phyloP scores from a whole-genome alignment of 139 green algal species.

The Picochlorum sp. region DNA sequence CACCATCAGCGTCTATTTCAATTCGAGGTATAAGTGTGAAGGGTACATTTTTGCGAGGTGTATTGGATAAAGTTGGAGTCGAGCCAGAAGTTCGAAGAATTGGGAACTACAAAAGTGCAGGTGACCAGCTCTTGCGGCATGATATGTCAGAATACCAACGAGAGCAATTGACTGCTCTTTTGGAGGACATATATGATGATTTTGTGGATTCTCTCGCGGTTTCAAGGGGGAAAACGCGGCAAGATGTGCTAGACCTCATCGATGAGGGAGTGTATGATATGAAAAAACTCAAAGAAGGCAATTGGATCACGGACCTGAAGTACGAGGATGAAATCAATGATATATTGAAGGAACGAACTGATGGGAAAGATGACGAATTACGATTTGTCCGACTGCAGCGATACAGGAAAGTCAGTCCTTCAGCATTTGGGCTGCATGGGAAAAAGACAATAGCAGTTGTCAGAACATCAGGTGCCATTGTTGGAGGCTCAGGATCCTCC shows the following conservation, averaged over 20 bases:
- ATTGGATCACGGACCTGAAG: slow-evolving; percentile 63
- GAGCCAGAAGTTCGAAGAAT: slow-evolving; percentile 88
- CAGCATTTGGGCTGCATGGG: slow-evolving; percentile 54
- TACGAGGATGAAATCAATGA: slow-evolving; percentile 85
- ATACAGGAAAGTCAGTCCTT: slow-evolving; percentile 53
- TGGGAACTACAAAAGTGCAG: slow-evolving; percentile 57
- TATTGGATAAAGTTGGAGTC: slow-evolving; percentile 86
- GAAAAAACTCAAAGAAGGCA: slow-evolving; percentile 36
- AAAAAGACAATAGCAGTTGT: slow-evolving; percentile 77
- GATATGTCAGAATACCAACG: slow-evolving; percentile 74
- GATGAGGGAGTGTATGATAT: slow-evolving; percentile 72
- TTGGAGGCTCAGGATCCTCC: slow-evolving; percentile 15
- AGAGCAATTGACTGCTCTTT: slow-evolving; percentile 74
- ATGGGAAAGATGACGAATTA: slow-evolving; percentile 49
- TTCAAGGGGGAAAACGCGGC: slow-evolving; percentile 48
- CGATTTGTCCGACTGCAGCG: slow-evolving; percentile 43
- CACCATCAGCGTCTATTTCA: slow-evolving; percentile 64
- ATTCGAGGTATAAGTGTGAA: slow-evolving; percentile 71
- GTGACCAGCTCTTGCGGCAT: slow-evolving; percentile 84
- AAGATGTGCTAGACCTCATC: slow-evolving; percentile 63
- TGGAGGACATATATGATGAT: slow-evolving; percentile 77
- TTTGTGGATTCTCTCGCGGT: slow-evolving; percentile 56
- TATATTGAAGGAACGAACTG: slow-evolving; percentile 60
- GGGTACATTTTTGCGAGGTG: slow-evolving; percentile 77
- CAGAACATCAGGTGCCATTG: slow-evolving; percentile 52